Percentiles rank a stretch among this genome's conserved stretches.
Conservation (phyloP, 1,139 yeast genomes). For the Saccharomycopsis crataegensis region DNA sequence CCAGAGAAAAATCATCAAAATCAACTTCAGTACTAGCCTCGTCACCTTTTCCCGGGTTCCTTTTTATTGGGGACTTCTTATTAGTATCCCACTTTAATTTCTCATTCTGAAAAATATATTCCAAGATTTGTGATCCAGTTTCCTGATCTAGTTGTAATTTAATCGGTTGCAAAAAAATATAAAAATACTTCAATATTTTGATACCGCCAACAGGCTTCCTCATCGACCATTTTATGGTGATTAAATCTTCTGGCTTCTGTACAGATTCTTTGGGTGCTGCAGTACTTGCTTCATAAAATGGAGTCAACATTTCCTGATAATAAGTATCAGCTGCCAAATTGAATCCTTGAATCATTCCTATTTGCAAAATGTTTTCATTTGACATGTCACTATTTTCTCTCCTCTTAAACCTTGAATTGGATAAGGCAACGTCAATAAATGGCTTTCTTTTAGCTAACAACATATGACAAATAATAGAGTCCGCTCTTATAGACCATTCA, state of each 20-base stretch:
- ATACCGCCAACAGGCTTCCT: slow-evolving; percentile 85
- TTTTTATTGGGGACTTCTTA: slow-evolving; percentile 15
- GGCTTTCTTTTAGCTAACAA: slow-evolving; percentile 55
- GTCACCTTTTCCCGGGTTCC: slow-evolving; percentile 17
- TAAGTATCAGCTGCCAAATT: slow-evolving; percentile 54
- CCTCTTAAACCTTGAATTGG: slow-evolving; percentile 55
- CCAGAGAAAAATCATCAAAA: not conserved
- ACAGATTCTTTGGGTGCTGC: not conserved
- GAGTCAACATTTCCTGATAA: slow-evolving; percentile 70
- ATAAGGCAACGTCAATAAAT: slow-evolving; percentile 66
- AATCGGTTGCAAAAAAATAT: slow-evolving; percentile 53
- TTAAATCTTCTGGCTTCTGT: slow-evolving; percentile 28
- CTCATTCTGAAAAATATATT: slow-evolving; percentile 56
- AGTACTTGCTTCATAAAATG: slow-evolving; percentile 27
- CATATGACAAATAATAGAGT: slow-evolving; percentile 68
- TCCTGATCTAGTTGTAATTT: slow-evolving; percentile 65
- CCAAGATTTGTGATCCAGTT: slow-evolving; percentile 54
- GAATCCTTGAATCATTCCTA: slow-evolving; percentile 65
- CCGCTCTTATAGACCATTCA: slow-evolving; percentile 61
- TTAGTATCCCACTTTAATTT: slow-evolving; percentile 18
- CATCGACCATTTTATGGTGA: slow-evolving; percentile 62
- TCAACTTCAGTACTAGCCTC: slow-evolving; percentile 12
- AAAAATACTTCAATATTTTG: slow-evolving; percentile 48
- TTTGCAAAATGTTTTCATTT: slow-evolving; percentile 50
- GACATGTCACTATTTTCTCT: slow-evolving; percentile 55